Base-by-base conservation (phyloP, 1,284 basidiomycete species). In the Cryptococcus sp. region DNA sequence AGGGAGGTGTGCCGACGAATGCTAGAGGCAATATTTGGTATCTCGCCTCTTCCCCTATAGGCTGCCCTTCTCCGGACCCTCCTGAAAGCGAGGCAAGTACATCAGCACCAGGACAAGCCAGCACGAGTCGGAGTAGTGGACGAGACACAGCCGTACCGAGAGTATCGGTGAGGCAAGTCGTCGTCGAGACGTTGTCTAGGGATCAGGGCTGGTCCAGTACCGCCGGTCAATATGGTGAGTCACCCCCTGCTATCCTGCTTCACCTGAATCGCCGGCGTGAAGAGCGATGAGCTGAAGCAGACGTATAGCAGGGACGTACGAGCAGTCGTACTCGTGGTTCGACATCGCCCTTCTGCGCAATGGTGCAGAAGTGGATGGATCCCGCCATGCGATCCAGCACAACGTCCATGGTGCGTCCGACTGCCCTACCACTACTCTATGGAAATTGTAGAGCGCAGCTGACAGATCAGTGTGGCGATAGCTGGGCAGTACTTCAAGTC, bases 201-300 rank as follows among this genome's bases (percentile, higher is more conserved):
- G 75, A 77, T 62, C 75, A 77, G 63, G 73, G 73, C 5, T 77
- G 75, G 75, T 66, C 63, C 10, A 60, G 30, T 40, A 50, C 54
- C 20, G 47, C 49, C 11, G 45, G 55, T 19, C 46, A 58, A 42
- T 75, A 76, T 56, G 73, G 72, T 74, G 46, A 50, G 71, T 61
- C 30, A 35, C 30, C 30, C 13, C 30, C 30, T 8, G n/a, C 48
- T 1, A 11, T 22, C 6, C 17, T 43, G 19, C n/a, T 13, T 23
- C 25, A 17, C 27, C 51, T 27, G n/a, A 15, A n/a, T 22, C 19
- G 4, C 2, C 16, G n/a, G 8, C 42, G 13, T 15, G 13, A 48
- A 17, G 48, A 41, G 25, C 30, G 19, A 20, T 23, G n/a, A 40
- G 7, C 22, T 42, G 10, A 43, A 20, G 45, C 20, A 50, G 17